Evolutionary conservation across 495 filamentous ascomycete species (phyloP).

Genomic region (Platismatia glauca): DNA sequence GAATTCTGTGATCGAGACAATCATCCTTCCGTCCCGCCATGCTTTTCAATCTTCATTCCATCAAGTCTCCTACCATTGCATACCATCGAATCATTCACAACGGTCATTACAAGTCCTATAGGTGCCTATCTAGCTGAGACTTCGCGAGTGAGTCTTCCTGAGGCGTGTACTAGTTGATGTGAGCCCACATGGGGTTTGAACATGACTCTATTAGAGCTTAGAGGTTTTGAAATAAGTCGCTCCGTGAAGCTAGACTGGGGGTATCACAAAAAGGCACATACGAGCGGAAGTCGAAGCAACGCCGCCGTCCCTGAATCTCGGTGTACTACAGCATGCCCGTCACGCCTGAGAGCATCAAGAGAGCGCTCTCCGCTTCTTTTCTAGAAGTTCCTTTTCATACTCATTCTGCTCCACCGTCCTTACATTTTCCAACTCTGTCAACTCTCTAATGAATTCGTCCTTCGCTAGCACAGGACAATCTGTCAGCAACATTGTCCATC

Average conservation of each 20-base stretch:
- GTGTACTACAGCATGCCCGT: neutral
- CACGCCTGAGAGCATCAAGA: neutral
- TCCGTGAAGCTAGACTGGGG: neutral
- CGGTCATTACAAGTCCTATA: no score
- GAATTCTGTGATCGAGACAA: no score
- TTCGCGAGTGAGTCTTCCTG: no score
- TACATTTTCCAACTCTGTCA: conserved; percentile 11
- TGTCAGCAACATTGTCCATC: neutral
- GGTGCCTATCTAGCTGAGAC: no score
- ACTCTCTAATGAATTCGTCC: conserved; percentile 17
- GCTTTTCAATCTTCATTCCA: no score
- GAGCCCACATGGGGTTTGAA: no score
- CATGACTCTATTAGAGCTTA: no score
- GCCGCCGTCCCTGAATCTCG: neutral
- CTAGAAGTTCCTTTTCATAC: conserved; percentile 7
- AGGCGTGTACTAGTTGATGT: neutral
- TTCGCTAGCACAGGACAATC: conserved; percentile 14
- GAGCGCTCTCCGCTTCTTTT: conserved; percentile 10
- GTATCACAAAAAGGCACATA: no score
- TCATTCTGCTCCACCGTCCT: conserved; percentile 12
- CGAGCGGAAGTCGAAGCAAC: neutral
- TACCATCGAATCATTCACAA: no score
- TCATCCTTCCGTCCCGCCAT: no score
- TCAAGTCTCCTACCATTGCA: no score
- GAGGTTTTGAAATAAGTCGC: neutral